These are phyloP conservation scores for Pochonia chlamydosporia DNA, from an alignment of 2,329 filamentous ascomycete species.

Conservation along the genomic window DNA sequence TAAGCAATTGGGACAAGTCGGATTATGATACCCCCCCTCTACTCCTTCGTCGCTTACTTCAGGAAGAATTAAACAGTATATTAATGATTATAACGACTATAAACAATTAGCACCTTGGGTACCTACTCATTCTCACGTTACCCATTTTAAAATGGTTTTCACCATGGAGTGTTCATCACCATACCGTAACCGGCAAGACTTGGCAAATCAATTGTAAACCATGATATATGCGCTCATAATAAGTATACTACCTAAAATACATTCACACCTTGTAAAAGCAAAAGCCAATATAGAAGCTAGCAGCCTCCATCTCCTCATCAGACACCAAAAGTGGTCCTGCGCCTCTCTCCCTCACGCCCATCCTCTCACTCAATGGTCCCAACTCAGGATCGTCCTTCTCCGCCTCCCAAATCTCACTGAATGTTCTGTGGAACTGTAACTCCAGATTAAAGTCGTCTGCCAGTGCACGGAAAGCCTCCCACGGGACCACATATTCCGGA, in stretches of 20 bases:
- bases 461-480: slow-evolving; percentile 92
- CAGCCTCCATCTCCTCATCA: slow-evolving; percentile 87
- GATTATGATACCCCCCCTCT: slow-evolving; percentile 27
- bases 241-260: background rate
- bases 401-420: slow-evolving; percentile 84
- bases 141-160: background rate
- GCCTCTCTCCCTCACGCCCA: slow-evolving; percentile 77
- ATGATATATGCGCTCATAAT: background rate
- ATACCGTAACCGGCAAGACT: no score
- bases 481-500: slow-evolving; percentile 95
- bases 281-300: slow-evolving; percentile 86
- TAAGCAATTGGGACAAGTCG: slow-evolving; percentile 6
- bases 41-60: slow-evolving; percentile 1
- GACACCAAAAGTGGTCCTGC: slow-evolving; percentile 65
- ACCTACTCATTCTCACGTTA: background rate
- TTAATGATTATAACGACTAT: slow-evolving; percentile 14
- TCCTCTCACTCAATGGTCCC: slow-evolving; percentile 84
- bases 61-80: slow-evolving; percentile 6
- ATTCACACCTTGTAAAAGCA: slow-evolving; percentile 89
- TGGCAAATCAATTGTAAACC: no score
- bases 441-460: slow-evolving; percentile 97
- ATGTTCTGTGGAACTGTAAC: slow-evolving; percentile 86
- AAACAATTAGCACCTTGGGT: background rate
- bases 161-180: no score
- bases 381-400: slow-evolving; percentile 82